A percentile compares a stretch with the other conserved stretches of the same genome.
These are phyloP conservation scores for Polyporus tsugae DNA, from an alignment of 1,284 basidiomycete genomes.

Conservation along the genomic window DNA sequence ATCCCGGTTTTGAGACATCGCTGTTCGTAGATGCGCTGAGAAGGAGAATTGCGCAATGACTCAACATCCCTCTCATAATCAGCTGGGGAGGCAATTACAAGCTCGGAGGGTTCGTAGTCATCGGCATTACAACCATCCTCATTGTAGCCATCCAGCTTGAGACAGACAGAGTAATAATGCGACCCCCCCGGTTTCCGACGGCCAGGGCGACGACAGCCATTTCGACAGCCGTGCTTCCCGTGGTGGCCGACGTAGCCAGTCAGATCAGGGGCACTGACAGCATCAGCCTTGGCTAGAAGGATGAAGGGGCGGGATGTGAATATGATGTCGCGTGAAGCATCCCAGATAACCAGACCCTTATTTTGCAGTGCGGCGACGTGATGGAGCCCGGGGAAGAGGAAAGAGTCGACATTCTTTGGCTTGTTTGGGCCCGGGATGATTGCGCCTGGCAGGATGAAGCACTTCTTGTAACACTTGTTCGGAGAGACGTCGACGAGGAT, in stretches of 20 bases:
- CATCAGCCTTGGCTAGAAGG: conserved; percentile 34
- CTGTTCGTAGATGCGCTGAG: conserved; percentile 16
- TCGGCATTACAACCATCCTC: conserved; percentile 10
- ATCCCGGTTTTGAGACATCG: conserved; percentile 35
- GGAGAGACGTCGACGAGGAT: conserved; percentile 36
- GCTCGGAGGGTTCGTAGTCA: conserved; percentile 16
- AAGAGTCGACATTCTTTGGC: conserved; percentile 40
- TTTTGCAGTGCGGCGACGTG: conserved; percentile 35
- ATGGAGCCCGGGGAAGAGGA: conserved; percentile 36
- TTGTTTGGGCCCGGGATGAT: conserved; percentile 39
- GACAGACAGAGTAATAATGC: conserved; percentile 41
- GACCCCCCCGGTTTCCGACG: conserved; percentile 41
- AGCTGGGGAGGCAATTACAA: not conserved
- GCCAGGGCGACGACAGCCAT: conserved; percentile 43
- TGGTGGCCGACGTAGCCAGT: conserved; percentile 46
- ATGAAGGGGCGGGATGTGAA: not conserved
- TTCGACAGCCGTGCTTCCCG: conserved; percentile 44
- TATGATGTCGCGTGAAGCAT: conserved; percentile 10
- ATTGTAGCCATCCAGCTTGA: not conserved
- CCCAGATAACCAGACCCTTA: conserved; percentile 36
- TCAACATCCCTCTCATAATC: not conserved
- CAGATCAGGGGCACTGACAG: conserved; percentile 37
- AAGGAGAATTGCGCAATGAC: conserved; percentile 13
- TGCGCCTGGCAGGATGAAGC: conserved; percentile 35
- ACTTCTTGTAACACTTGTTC: conserved; percentile 37